Conservation (phyloP, 164 flowering plant genomes). For the Umbilicus rupestris region DNA sequence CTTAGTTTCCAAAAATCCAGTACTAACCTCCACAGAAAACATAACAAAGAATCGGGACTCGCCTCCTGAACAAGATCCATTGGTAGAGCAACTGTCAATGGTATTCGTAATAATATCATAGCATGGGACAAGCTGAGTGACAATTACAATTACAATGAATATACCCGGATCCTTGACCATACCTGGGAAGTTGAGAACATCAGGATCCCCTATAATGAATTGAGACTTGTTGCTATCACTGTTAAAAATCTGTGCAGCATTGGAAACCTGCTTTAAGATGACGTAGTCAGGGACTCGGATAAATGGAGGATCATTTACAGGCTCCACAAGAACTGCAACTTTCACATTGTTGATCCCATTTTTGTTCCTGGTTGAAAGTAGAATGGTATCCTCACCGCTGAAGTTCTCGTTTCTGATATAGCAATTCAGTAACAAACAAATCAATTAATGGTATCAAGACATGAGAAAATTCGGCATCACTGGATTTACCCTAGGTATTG, state of each 20-base stretch:
- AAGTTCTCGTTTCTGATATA: slow-evolving; percentile 61
- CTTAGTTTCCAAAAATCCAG: slow-evolving; percentile 44
- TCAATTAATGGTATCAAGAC: not conserved
- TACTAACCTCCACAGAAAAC: slow-evolving; percentile 66
- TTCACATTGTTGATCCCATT: slow-evolving; percentile 48
- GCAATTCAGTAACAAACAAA: not conserved
- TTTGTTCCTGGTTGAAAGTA: slow-evolving; percentile 46
- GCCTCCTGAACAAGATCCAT: slow-evolving; percentile 31
- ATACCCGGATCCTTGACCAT: slow-evolving; percentile 12
- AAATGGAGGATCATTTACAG: slow-evolving; percentile 84
- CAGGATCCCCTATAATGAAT: slow-evolving; percentile 72
- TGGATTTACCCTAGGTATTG: slow-evolving; percentile 74
- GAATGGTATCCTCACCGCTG: slow-evolving; percentile 54
- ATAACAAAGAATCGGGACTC: slow-evolving; percentile 39
- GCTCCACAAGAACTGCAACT: slow-evolving; percentile 62
- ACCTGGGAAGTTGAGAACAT: slow-evolving; percentile 60
- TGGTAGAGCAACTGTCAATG: not conserved
- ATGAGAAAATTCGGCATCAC: no score
- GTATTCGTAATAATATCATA: no score
- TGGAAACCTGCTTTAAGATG: slow-evolving; percentile 27
- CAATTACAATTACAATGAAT: not conserved
- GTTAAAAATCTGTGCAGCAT: slow-evolving; percentile 35
- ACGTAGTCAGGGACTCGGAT: slow-evolving; percentile 49
- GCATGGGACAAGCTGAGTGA: not conserved
- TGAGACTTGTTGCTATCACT: slow-evolving; percentile 34